A percentile compares a stretch with the other conserved stretches of the same genome.
Evolutionary conservation across 306 rosid genomes (phyloP).

Genomic region (Fragaria ananassa): DNA sequence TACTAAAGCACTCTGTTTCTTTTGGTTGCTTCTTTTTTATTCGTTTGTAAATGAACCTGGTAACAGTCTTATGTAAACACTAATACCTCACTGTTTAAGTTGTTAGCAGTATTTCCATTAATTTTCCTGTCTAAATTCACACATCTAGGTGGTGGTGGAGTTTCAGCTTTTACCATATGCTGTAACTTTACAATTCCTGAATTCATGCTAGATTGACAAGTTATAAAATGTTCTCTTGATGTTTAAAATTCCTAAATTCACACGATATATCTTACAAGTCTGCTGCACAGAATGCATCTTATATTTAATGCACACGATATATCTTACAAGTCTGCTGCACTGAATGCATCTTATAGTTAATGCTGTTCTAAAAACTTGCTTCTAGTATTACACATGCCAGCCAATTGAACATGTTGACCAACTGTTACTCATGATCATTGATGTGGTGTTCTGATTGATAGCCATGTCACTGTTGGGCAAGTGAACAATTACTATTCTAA

Average conservation of each 20-base stretch:
- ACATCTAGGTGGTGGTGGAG: neutral
- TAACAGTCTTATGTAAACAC: neutral
- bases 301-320: neutral
- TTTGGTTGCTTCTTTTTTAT: neutral
- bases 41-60: neutral
- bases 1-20: neutral
- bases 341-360: neutral
- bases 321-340: neutral
- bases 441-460: conserved; percentile 2
- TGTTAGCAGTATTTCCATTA: neutral
- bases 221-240: neutral
- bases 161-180: neutral
- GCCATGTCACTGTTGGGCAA: neutral
- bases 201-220: neutral
- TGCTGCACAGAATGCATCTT: neutral
- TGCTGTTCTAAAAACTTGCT: neutral
- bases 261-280: neutral
- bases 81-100: neutral
- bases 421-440: neutral
- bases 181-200: neutral
- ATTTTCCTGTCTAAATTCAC: neutral
- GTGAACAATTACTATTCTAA: neutral
- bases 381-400: neutral
- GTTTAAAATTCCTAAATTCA: too few relatives aligned
- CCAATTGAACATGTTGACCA: neutral